phyloP scores from a whole-genome alignment of 2,329 filamentous ascomycete species.

The Fusarium subglutinans region DNA sequence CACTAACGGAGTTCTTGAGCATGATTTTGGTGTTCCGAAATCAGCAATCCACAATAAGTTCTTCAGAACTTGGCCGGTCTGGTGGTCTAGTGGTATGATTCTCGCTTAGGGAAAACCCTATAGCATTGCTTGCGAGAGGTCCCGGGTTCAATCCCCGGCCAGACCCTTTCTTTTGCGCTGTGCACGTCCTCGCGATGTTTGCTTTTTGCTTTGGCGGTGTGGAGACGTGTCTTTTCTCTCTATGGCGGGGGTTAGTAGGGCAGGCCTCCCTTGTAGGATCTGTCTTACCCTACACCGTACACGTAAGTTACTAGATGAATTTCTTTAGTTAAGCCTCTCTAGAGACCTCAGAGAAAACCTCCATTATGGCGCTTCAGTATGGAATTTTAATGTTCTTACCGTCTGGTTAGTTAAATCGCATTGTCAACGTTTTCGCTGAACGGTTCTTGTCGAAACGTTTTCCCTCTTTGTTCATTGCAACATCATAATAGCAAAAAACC shows the following conservation, averaged over 20 bases:
- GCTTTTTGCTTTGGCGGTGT: not conserved
- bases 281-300: not conserved
- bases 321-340: not conserved
- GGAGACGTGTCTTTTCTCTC: not conserved
- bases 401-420: too few species aligned
- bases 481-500: fast-evolving
- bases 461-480: fast-evolving
- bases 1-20: fast-evolving
- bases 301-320: not conserved
- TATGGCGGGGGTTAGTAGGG: too few species aligned
- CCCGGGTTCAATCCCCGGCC: conserved; percentile 59
- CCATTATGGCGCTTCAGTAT: not conserved
- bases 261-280: fast-evolving
- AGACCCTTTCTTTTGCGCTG: conserved; percentile 48
- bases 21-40: fast-evolving
- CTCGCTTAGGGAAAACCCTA: conserved; percentile 69
- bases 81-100: conserved; percentile 76
- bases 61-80: conserved; percentile 43
- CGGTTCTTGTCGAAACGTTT: not conserved
- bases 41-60: not conserved
- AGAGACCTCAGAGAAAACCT: not conserved
- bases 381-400: not conserved
- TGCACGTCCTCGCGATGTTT: not conserved
- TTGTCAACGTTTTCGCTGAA: not conserved
- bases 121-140: conserved; percentile 54